Percentiles rank a stretch among this genome's conserved stretches.
These are phyloP conservation scores for Trametes polyzona DNA, from an alignment of 1,284 basidiomycete species.

Conservation along the genomic window DNA sequence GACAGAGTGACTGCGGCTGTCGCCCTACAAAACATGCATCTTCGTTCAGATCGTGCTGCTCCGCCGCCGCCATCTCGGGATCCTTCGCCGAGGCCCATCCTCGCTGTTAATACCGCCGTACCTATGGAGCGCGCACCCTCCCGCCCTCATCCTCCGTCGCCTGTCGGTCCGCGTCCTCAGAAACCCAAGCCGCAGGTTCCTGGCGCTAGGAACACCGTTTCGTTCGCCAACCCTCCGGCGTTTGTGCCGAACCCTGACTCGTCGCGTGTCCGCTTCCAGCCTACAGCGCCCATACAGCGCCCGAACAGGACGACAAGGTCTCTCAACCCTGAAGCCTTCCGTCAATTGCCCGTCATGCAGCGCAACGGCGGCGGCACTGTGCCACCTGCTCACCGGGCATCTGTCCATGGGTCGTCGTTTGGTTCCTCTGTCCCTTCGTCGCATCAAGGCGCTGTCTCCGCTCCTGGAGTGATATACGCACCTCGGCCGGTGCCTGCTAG, in stretches of 20 bases:
- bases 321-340: constrained; percentile 2
- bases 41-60: constrained; percentile 29
- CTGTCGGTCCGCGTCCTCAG: constrained; percentile 49
- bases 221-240: constrained; percentile 9
- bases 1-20: not conserved
- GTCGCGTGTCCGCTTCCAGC: constrained; percentile 16
- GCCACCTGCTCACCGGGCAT: constrained; percentile 4
- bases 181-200: constrained; percentile 39
- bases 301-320: not conserved
- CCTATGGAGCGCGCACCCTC: constrained; percentile 28
- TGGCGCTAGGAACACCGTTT: constrained; percentile 10
- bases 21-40: constrained; percentile 22
- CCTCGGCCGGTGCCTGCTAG: constrained; percentile 27
- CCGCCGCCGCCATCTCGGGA: constrained; percentile 34
- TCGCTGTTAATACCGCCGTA: constrained; percentile 24
- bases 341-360: constrained; percentile 17
- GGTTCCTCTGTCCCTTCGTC: constrained; percentile 1
- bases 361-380: constrained; percentile 18
- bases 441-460: constrained; percentile 5
- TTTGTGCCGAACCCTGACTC: constrained; percentile 22
- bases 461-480: constrained; percentile 25
- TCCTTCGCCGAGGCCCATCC: constrained; percentile 38
- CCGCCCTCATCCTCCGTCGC: constrained; percentile 51
- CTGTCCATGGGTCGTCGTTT: not conserved
- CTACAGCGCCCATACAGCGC: constrained; percentile 2